Base-by-base conservation (phyloP, 1,139 yeast species). In the Meyerozyma athensensis region DNA sequence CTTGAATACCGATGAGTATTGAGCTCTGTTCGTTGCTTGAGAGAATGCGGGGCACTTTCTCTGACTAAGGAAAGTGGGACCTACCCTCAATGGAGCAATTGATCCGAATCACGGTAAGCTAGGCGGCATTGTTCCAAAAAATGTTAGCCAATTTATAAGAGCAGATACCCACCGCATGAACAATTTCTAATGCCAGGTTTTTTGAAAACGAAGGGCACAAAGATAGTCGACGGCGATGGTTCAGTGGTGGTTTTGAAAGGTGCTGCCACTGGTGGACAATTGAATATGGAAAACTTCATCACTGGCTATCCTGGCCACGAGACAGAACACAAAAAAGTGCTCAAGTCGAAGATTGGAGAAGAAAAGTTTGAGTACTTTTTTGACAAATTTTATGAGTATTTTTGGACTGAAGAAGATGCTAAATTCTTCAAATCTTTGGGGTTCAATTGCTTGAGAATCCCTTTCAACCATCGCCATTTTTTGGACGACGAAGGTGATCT, bases 261-360 rank as follows among this genome's bases (percentile, higher is more conserved):
- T 20, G 50, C 71, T 28, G 74, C 72, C 36, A 59, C 58, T 30
- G 75, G 75, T 21, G 75, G 75, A 32, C 72, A 65, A 43, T 57
- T 70, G 40, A 70, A 69, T 47, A 70, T 70, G 75, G 75, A 70
- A 48, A 70, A 70, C 48, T 70, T 70, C 63, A 70, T 70, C 44
- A 70, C 74, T 28, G 75, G 75, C 4, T 70, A 63, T 41, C 72
- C 75, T 12, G 75, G 75, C 5, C 72, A 66, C 43, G 75, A 69
- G 47, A 62, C 71, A 16, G 74, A 69, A 46, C 74, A 67, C 45
- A 68, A 68, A 44, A 42, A 54, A 35, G 68, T 64, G 2, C 47
- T 70, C 39, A 43, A 46, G 36, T 39, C 47, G 28, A 62, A 52
- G 18, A 60, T 70, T 38, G 76, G 75, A 30, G 39, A 59, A 40